These are phyloP conservation scores for Candida ascalaphidarum DNA, from an alignment of 805 yeast genomes.

Conservation along the genomic window DNA sequence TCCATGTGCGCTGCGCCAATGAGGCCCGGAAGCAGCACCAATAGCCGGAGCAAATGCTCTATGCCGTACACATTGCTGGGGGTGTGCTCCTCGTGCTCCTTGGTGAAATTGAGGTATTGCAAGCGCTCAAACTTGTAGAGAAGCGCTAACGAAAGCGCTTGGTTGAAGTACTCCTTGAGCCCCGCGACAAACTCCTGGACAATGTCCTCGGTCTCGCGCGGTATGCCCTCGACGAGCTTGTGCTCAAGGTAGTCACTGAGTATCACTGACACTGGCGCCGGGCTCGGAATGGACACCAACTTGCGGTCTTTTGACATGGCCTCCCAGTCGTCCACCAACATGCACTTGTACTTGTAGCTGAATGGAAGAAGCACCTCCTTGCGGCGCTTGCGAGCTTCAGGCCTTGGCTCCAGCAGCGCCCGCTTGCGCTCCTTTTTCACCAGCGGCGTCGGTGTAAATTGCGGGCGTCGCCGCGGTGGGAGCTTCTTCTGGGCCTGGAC, in stretches of 20 bases:
- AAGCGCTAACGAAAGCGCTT: slow-evolving; percentile 57
- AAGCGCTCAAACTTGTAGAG: slow-evolving; percentile 72
- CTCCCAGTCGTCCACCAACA: slow-evolving; percentile 93
- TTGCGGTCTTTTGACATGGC: slow-evolving; percentile 72
- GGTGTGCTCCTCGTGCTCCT: slow-evolving; percentile 27
- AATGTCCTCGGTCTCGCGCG: slow-evolving; percentile 14
- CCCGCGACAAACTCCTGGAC: slow-evolving; percentile 67
- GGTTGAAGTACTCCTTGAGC: slow-evolving; percentile 63
- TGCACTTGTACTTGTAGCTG: slow-evolving; percentile 58
- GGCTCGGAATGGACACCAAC: slow-evolving; percentile 57
- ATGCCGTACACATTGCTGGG: slow-evolving; percentile 48
- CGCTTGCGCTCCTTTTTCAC: too few species aligned
- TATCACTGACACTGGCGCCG: slow-evolving; percentile 43
- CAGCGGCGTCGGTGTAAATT: too few species aligned
- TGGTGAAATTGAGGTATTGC: slow-evolving; percentile 51
- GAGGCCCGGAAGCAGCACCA: slow-evolving; percentile 77
- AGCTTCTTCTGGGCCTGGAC: neutral
- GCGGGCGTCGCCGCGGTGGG: too few species aligned
- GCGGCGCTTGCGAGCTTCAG: too few species aligned
- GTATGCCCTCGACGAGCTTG: slow-evolving; percentile 7
- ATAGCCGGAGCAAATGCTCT: slow-evolving; percentile 71
- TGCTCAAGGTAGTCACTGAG: slow-evolving; percentile 41
- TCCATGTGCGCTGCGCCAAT: slow-evolving; percentile 77
- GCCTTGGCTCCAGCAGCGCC: too few species aligned
- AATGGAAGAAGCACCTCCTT: slow-evolving; percentile 47